Conservation (phyloP, 192 early-diverging fungal species). For the Coemansia aciculifera region DNA sequence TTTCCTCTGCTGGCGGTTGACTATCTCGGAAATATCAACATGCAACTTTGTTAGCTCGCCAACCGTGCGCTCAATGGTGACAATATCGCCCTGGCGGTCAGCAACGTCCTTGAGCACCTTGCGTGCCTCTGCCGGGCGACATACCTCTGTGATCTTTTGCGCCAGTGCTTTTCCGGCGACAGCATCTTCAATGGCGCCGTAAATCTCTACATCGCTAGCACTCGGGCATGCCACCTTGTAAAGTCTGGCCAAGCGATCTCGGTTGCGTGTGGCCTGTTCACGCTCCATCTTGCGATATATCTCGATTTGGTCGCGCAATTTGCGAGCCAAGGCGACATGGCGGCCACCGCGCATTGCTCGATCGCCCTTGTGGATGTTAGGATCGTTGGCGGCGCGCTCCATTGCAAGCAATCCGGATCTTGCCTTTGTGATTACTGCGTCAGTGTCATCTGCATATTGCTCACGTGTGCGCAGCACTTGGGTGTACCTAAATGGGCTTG, state of each 20-base stretch:
- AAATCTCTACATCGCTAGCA: conserved; percentile 23
- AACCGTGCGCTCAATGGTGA: conserved; percentile 26
- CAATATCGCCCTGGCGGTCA: conserved; percentile 37
- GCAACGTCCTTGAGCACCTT: conserved; percentile 34
- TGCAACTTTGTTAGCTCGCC: conserved; percentile 25
- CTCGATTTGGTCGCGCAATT: conserved; percentile 18
- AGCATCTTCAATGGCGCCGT: conserved; percentile 21
- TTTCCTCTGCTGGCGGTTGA: conserved; percentile 38
- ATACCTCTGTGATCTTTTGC: not conserved
- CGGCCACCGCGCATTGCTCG: conserved; percentile 11
- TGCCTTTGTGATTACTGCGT: conserved; percentile 8
- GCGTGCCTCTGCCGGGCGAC: conserved; percentile 19
- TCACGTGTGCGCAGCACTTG: conserved; percentile 21
- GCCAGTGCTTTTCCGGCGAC: conserved; percentile 15
- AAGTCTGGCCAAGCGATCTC: conserved; percentile 31
- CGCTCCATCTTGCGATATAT: conserved; percentile 31
- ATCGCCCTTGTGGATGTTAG: conserved; percentile 15
- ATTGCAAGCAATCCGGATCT: conserved; percentile 14
- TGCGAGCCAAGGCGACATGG: conserved; percentile 7
- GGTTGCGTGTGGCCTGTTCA: conserved; percentile 23
- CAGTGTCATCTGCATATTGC: conserved; percentile 17
- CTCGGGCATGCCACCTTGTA: conserved; percentile 29
- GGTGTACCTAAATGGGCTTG: conserved; percentile 22
- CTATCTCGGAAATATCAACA: conserved; percentile 26
- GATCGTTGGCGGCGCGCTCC: conserved; percentile 12